A percentile compares a stretch with the other conserved stretches of the same genome.
phyloP scores from a whole-genome alignment of 108 stramenopile species.

The Cyclotella sp. region DNA sequence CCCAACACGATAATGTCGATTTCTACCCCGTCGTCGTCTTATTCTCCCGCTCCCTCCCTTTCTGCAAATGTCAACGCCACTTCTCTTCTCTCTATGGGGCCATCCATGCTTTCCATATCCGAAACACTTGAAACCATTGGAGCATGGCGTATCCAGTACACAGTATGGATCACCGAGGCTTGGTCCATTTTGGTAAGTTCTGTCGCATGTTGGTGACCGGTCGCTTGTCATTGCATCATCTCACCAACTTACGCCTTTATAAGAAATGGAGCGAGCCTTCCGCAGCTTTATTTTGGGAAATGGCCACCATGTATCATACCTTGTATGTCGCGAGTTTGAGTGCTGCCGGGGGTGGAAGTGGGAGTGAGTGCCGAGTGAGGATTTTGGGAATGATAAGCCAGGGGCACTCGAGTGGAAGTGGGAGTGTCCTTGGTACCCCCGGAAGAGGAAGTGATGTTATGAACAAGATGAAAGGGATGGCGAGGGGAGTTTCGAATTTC shows the following conservation, averaged over 20 bases:
- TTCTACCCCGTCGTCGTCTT: conserved; percentile 8
- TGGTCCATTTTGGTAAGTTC: conserved; percentile 72
- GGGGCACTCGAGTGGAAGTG: conserved; percentile 17
- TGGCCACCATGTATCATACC: conserved; percentile 94
- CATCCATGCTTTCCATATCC: conserved; percentile 42
- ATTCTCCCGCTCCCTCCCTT: neutral
- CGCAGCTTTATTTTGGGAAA: conserved; percentile 96
- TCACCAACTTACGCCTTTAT: too few species aligned
- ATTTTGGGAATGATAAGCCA: conserved; percentile 11
- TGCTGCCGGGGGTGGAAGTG: conserved; percentile 49
- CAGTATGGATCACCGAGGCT: conserved; percentile 92
- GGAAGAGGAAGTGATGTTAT: neutral
- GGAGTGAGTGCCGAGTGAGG: conserved; percentile 17
- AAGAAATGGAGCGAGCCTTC: conserved; percentile 84
- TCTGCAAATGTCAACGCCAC: neutral
- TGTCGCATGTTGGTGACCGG: too few species aligned
- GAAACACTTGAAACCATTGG: conserved; percentile 46
- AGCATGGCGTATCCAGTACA: conserved; percentile 74
- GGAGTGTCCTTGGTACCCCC: conserved; percentile 6
- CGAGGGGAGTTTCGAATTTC: conserved; percentile 4
- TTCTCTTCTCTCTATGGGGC: neutral
- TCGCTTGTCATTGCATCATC: too few species aligned
- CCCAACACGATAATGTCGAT: neutral
- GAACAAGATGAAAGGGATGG: neutral
- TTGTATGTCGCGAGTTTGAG: conserved; percentile 73